Evolutionary conservation across 1,284 basidiomycete species (phyloP).

Genomic region (Ganoderma leucocontextum): DNA sequence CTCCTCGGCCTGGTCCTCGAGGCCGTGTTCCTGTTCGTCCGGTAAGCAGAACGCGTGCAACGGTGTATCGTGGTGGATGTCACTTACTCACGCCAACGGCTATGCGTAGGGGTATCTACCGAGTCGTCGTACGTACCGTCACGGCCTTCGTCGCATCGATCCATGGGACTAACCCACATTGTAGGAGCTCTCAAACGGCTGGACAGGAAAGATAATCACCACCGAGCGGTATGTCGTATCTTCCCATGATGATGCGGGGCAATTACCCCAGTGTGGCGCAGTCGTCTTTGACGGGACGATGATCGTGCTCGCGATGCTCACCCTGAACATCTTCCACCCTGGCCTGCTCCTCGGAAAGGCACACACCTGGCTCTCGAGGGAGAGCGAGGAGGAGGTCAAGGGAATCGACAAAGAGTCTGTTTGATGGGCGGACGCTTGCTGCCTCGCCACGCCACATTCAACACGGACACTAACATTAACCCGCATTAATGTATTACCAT

Average conservation of each 20-base stretch:
- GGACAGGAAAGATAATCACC: constrained; percentile 54
- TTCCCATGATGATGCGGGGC: background rate
- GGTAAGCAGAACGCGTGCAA: constrained; percentile 19
- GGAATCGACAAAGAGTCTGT: background rate
- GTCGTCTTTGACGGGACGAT: constrained; percentile 65
- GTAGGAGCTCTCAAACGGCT: constrained; percentile 56
- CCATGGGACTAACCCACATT: background rate
- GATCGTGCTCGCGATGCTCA: constrained; percentile 60
- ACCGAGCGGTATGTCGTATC: constrained; percentile 50
- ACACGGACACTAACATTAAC: background rate
- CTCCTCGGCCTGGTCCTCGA: constrained; percentile 47
- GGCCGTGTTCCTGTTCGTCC: constrained; percentile 49
- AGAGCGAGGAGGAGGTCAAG: background rate
- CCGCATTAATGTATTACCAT: too few species aligned
- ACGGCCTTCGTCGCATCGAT: background rate
- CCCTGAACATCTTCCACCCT: constrained; percentile 62
- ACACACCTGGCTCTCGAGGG: constrained; percentile 9
- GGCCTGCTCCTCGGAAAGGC: constrained; percentile 34
- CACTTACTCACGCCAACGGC: background rate
- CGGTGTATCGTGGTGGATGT: too few species aligned
- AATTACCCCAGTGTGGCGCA: constrained; percentile 28
- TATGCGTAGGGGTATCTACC: constrained; percentile 48
- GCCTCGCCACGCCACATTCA: background rate
- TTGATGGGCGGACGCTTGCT: background rate
- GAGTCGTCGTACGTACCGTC: constrained; percentile 47